Evolutionary conservation across 352 stramenopile genomes (phyloP), one percentile per base, ranked within the genome.

Genomic region (Globisporangium mamillatum): DNA sequence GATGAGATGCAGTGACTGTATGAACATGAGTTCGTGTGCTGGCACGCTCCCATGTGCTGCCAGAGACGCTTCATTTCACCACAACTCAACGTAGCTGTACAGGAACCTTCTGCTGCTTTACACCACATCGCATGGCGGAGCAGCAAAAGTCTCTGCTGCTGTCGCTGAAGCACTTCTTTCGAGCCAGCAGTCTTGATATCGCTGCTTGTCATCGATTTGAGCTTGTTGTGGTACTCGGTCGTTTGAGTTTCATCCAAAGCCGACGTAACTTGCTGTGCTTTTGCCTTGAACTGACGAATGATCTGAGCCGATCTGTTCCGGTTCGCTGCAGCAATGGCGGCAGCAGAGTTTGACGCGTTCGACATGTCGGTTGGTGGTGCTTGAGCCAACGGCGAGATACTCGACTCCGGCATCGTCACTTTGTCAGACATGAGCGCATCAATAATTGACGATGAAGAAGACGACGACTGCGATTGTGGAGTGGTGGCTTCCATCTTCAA

Each of bases 51-150:
- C 88, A 99, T 99, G 75, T 99, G 97, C 66, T 98, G 96, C 97
- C 97, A 99, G 6, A 99, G 80, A 14, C 93, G 81, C 77, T 99
- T 99, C 97, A 99, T 99, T 60, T 97, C 94, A 20, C 90, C 92
- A 82, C 97, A 99, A 70, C 98, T 97, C 34, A 93, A 91, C 6
- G 97, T 99, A 1, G 98, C 97, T 25, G 89, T 87, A 70, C 98
- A 99, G 25, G 78, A 85, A 16, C 90, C 89, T 69, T 98, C 93
- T 41, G 95, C 83, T 34, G 98, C 90, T 71, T 98, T 97, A 68
- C 98, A 99, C 86, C 98, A 99, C 72, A 98, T 98, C 5, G 98
- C 97, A 76, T 99, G 98, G 2, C 97, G 92, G 22, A 99, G 72
- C 22, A 99, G 78, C 25, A 99, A 69, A 32, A 99, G 79, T 32